Evolutionary conservation across 2,329 filamentous ascomycete species (phyloP), one percentile per base, ranked within the genome.

Genomic region (Phyllosticta paracitricarpa): DNA sequence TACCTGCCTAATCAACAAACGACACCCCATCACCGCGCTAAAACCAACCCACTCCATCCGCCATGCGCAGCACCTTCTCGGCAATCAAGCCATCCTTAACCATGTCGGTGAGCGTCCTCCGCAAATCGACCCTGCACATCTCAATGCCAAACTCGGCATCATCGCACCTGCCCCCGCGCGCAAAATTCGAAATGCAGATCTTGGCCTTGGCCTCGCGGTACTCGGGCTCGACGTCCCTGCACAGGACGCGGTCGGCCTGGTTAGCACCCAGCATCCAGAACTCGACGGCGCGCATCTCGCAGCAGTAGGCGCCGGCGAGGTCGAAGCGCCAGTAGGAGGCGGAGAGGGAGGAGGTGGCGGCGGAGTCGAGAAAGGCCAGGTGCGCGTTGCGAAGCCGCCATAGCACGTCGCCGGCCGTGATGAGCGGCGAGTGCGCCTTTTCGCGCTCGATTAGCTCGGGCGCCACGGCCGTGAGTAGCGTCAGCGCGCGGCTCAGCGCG

Each of bases 401-500:
- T 14, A 56, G 56, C 56, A 55, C 56, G 14, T 62, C 60, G 25
- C 60, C 60, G 10, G 55, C 51, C 9, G 56, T 24, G 24, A 62
- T 4, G 25, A 22, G 55, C 25, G 58, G 56, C 56, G 57, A 52
- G 30, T 56, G 60, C n/a, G 10, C 24, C 30, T 58, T 62, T 25
- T 55, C 51, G 28, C 53, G 40, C 19, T 35, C 40, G 26, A 6
- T 19, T 6, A 12, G 24, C 4, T 9, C 8, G 10, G 19, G 56
- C 56, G 53, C 40, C 10, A 55, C 56, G 10, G 24, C 12, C 6
- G 60, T 8, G 28, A 62, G 40, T 25, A 60, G 57, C 19, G 53
- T 28, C 40, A 48, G 24, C 40, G 61, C 58, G 26, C 57, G 53
- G 19, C 51, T 17, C 28, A 73, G 67, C 9, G 65, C 66, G 63